A percentile compares a stretch with the other conserved stretches of the same genome.
These are phyloP conservation scores for Fusarium fujikuroi DNA, from an alignment of 2,329 filamentous ascomycete genomes.

Conservation along the genomic window DNA sequence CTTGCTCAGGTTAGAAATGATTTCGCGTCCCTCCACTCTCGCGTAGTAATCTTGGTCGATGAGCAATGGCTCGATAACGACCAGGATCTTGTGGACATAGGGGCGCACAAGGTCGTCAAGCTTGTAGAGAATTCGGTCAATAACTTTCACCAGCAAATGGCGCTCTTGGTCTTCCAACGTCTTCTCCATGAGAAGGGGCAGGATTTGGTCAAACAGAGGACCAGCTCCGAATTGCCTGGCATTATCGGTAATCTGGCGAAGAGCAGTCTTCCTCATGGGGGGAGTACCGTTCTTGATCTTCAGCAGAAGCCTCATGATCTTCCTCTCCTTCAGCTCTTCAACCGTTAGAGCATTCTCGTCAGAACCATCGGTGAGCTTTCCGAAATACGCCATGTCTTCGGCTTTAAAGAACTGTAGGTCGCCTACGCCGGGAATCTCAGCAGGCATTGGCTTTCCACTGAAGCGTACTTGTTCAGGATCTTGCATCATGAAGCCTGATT, in stretches of 20 bases:
- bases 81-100: slow-evolving; percentile 97
- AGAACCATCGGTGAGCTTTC: slow-evolving; percentile 92
- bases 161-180: slow-evolving; percentile 97
- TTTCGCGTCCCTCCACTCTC: slow-evolving; percentile 96
- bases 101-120: slow-evolving; percentile 95
- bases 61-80: slow-evolving; percentile 98
- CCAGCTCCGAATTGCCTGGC: slow-evolving; percentile 95
- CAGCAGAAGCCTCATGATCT: slow-evolving; percentile 95
- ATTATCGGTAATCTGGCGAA: slow-evolving; percentile 97
- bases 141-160: slow-evolving; percentile 98
- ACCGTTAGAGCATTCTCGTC: slow-evolving; percentile 93
- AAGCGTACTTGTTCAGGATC: slow-evolving; percentile 86
- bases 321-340: slow-evolving; percentile 95
- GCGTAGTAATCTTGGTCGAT: slow-evolving; percentile 99
- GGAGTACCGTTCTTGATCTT: slow-evolving; percentile 99
- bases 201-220: slow-evolving; percentile 94
- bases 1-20: slow-evolving; percentile 97
- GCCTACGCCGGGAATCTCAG: slow-evolving; percentile 94
- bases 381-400: slow-evolving; percentile 98
- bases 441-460: slow-evolving; percentile 90
- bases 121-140: slow-evolving; percentile 98
- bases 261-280: slow-evolving; percentile 97
- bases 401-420: slow-evolving; percentile 98
- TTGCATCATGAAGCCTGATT: slow-evolving; percentile 95
- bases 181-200: slow-evolving; percentile 98